Conservation (phyloP, 2,329 filamentous ascomycete species). For the Aspergillus alliaceus region DNA sequence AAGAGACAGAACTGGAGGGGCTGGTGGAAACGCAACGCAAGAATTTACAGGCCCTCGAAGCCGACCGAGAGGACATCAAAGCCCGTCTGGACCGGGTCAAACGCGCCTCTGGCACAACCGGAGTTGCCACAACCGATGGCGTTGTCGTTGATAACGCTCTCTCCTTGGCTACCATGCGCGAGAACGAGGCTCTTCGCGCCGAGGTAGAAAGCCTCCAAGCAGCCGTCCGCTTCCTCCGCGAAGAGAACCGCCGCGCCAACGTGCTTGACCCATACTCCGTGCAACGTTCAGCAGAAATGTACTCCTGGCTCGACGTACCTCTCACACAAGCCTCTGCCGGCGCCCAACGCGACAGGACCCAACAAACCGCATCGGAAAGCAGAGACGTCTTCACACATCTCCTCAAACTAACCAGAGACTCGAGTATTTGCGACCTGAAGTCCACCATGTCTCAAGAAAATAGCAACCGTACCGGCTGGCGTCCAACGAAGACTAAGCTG, state of each 20-base stretch:
- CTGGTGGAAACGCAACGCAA: slow-evolving; percentile 37
- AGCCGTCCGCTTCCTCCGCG: slow-evolving; percentile 47
- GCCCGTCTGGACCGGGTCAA: slow-evolving; percentile 45
- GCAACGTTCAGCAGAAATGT: slow-evolving; percentile 39
- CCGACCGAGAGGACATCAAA: slow-evolving; percentile 43
- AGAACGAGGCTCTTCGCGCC: slow-evolving; percentile 43
- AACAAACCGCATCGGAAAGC: slow-evolving; percentile 41
- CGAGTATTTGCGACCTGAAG: slow-evolving; percentile 40
- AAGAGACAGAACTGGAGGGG: slow-evolving; percentile 32
- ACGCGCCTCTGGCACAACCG: slow-evolving; percentile 39
- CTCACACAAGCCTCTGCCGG: slow-evolving; percentile 28
- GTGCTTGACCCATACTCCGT: slow-evolving; percentile 44
- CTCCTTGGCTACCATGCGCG: slow-evolving; percentile 42
- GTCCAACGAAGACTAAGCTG: slow-evolving; percentile 43
- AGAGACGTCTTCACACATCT: slow-evolving; percentile 44
- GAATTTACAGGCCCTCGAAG: slow-evolving; percentile 38
- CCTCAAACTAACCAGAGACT: slow-evolving; percentile 44
- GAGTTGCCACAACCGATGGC: slow-evolving; percentile 38
- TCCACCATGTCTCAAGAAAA: slow-evolving; percentile 29
- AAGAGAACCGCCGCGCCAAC: slow-evolving; percentile 44
- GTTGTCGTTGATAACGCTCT: slow-evolving; percentile 38
- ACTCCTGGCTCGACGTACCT: slow-evolving; percentile 46
- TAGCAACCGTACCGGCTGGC: slow-evolving; percentile 37
- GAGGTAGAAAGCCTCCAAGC: slow-evolving; percentile 47
- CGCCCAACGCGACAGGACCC: slow-evolving; percentile 31